Evolutionary conservation across 2,329 filamentous ascomycete species (phyloP), one percentile per base, ranked within the genome.

Genomic region (Fusarium buxicola): DNA sequence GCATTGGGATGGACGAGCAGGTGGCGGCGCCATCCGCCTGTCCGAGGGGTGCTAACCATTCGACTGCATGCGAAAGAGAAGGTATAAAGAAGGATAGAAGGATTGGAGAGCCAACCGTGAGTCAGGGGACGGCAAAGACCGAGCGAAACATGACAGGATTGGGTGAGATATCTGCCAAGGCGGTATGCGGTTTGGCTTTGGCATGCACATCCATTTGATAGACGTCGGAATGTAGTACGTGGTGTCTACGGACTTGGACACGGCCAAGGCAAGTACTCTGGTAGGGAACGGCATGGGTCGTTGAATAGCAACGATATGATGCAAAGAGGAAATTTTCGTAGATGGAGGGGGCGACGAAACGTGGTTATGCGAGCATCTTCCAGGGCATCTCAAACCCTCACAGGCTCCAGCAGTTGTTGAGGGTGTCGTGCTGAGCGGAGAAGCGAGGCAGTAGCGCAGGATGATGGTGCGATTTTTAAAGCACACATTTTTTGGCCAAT

Each of bases 11-110:
- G 13, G 9, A 38, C 47, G 24, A 11, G 13, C 16, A 34, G 12
- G 59, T 63, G 56, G 56, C 51, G 59, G 47, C 56, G 64, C 64
- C 61, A 68, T 58, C 66, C 58, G 40, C 46, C 64, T 59, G 47
- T 4, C 64, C 64, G 56, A 46, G 35, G 30, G 35, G 38, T n/a
- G n/a, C 40, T 24, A 46, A 21, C 30, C 13, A 36, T 16, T 28
- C 36, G 38, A 45, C 27, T 35, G 30, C 32, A 58, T 46, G 38
- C 60, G 5, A 27, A 51, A 52, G 49, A 58, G 66, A 69, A 69
- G 55, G 35, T 39, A 6, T 28, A 53, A 60, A 65, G 63, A 69
- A 67, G 27, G 25, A 65, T 43, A 35, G 53, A 55, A 50, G 15
- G 9, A 36, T 27, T 12, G 45, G n/a, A 21, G 21, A 21, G 21